Evolutionary conservation across 2,329 filamentous ascomycete genomes (phyloP), one percentile per base, ranked within the genome.

Genomic region (Monilinia laxa): DNA sequence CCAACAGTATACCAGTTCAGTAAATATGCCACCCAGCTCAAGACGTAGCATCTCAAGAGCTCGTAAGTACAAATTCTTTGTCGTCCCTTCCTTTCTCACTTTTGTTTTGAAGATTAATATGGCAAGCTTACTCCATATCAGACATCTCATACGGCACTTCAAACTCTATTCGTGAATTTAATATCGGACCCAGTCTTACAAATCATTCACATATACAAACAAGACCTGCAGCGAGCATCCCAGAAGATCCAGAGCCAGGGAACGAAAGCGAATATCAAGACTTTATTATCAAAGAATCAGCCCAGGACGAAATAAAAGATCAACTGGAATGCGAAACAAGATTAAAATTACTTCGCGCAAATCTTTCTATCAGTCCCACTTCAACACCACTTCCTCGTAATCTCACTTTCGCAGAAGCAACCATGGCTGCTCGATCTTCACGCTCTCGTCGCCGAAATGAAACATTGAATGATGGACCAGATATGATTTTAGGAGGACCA

Each of bases 361-460:
- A 59, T 18, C 6, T 35, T 53, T 25, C n/a, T 45, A 57, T 16
- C 1, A 42, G 12, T 16, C 31, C 63, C 9, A 28, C 25, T 6
- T 31, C 47, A 28, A 35, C 42, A 49, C 38, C 56, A 16, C 35
- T 25, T 11, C 16, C 55, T 23, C 31, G 11, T 1, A 38, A 55
- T 54, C 57, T 25, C 23, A 67, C 67, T 47, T 68, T 67, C 47
- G 67, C 67, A 38, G 67, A 68, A 35, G 60, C 55, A 53, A 52
- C 60, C 18, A 68, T 68, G 67, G 62, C 67, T n/a, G 66, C 67
- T 23, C 45, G 53, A 59, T 20, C 62, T 9, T 49, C 60, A 40
- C 52, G 67, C 16, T 47, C 49, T 20, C 55, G 65, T 56, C 65
- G 65, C 23, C 45, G 47, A 25, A 64, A 64, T 51, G 54, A 49